phyloP scores from a whole-genome alignment of 441 rosid species.

The Raphanus hybrid region DNA sequence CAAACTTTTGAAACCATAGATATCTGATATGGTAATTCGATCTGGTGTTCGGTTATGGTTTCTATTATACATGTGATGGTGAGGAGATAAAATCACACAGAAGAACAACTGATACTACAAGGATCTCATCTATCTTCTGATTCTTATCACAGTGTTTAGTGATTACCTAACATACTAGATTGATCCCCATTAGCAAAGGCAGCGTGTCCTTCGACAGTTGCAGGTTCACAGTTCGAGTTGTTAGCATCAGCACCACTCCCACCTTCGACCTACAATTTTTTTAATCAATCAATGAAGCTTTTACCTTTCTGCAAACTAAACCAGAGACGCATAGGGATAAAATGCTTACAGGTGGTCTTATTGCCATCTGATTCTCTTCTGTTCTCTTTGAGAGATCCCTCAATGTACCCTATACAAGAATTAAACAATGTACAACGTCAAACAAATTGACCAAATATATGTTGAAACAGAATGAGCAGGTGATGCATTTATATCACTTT shows the following conservation, averaged over 20 bases:
- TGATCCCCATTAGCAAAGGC: constrained; percentile 29
- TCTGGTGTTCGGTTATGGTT: constrained; percentile 26
- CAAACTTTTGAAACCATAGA: constrained; percentile 30
- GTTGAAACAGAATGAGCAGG: neutral
- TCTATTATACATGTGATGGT: constrained; percentile 36
- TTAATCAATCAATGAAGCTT: too few relatives aligned
- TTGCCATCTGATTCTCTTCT: constrained; percentile 33
- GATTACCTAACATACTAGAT: constrained; percentile 35
- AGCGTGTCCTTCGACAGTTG: constrained; percentile 14
- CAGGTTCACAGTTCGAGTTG: constrained; percentile 24
- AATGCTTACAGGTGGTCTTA: constrained; percentile 24
- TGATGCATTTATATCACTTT: constrained; percentile 15
- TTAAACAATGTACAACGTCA: constrained; percentile 7
- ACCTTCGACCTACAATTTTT: constrained; percentile 27
- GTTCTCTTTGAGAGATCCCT: constrained; percentile 43
- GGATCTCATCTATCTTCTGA: constrained; percentile 21
- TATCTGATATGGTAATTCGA: constrained; percentile 24
- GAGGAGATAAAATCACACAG: constrained; percentile 21
- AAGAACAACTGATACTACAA: constrained; percentile 30
- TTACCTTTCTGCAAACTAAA: neutral
- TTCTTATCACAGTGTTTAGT: constrained; percentile 30
- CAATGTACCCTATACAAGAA: constrained; percentile 36
- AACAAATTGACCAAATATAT: neutral
- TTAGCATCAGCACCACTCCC: constrained; percentile 29
- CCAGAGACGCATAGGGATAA: neutral